Percentiles rank a stretch among this genome's conserved stretches.
Evolutionary conservation across 352 stramenopile species (phyloP).

Genomic region (Globisporangium mamillatum): DNA sequence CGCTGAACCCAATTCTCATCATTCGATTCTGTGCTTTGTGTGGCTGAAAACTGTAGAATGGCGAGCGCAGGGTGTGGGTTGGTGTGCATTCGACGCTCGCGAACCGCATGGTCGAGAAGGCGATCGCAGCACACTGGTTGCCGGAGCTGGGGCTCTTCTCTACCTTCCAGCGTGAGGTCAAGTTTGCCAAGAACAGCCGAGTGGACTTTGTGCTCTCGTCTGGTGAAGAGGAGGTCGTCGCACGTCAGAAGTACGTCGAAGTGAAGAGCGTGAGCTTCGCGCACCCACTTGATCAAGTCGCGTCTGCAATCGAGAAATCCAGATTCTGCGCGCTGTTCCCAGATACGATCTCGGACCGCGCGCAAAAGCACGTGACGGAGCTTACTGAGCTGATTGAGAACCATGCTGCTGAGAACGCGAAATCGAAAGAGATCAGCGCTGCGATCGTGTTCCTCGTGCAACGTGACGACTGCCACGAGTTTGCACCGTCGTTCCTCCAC

Average conservation of each 20-base stretch:
- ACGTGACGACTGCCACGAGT: conserved; percentile 69
- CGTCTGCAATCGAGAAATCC: not conserved
- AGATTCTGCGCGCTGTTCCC: conserved; percentile 63
- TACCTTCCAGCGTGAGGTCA: conserved; percentile 64
- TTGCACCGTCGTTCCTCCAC: conserved; percentile 60
- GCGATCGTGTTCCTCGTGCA: conserved; percentile 79
- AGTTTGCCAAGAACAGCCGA: conserved; percentile 77
- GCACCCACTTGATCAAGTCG: conserved; percentile 12
- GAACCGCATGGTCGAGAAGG: conserved; percentile 78
- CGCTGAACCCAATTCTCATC: not conserved
- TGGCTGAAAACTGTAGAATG: conserved; percentile 44
- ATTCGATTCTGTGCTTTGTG: not conserved
- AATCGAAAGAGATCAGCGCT: conserved; percentile 26
- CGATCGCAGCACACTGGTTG: conserved; percentile 59
- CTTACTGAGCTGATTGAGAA: conserved; percentile 56
- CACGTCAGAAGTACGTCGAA: conserved; percentile 73
- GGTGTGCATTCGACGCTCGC: conserved; percentile 74
- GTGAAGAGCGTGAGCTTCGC: conserved; percentile 84
- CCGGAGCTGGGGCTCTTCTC: conserved; percentile 56
- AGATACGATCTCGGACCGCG: conserved; percentile 71
- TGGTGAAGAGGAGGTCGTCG: conserved; percentile 25
- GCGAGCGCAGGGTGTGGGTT: conserved; percentile 63
- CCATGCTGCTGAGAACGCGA: conserved; percentile 12
- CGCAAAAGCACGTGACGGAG: conserved; percentile 75
- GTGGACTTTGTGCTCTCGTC: conserved; percentile 79